phyloP scores from a whole-genome alignment of 1,284 basidiomycete genomes.

The Volvariella surrecta region DNA sequence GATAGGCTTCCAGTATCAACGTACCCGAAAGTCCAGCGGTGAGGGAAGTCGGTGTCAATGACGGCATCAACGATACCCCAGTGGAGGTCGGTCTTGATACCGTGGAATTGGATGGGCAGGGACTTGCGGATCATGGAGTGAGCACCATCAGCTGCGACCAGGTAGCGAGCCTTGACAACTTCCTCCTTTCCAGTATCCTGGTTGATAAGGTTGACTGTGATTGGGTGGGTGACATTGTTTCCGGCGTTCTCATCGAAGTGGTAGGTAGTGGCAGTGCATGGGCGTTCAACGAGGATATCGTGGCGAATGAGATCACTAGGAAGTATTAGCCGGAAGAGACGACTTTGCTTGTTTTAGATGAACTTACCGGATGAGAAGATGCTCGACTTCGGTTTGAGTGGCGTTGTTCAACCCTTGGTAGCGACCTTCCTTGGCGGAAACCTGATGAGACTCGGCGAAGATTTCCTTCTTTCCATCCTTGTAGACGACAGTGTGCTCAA shows the following conservation, averaged over 20 bases:
- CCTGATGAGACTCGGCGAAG: constrained; percentile 7
- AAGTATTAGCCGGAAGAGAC: constrained; percentile 64
- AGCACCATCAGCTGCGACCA: constrained; percentile 64
- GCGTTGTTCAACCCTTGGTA: constrained; percentile 14
- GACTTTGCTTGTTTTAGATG: constrained; percentile 70
- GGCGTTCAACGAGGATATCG: constrained; percentile 50
- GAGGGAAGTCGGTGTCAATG: constrained; percentile 72
- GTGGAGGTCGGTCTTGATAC: constrained; percentile 71
- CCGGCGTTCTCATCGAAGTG: constrained; percentile 34
- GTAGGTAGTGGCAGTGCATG: constrained; percentile 45
- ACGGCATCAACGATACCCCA: constrained; percentile 76
- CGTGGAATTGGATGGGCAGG: constrained; percentile 67
- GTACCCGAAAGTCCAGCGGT: constrained; percentile 22
- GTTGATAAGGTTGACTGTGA: constrained; percentile 22
- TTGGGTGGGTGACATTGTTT: constrained; percentile 24
- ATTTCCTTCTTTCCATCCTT: constrained; percentile 9
- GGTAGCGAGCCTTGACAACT: constrained; percentile 47
- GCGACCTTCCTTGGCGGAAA: constrained; percentile 6
- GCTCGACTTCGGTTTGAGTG: background rate
- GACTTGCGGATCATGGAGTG: constrained; percentile 76
- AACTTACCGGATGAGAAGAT: constrained; percentile 26
- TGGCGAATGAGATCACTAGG: constrained; percentile 28
- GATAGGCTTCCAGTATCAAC: background rate
- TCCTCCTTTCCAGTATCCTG: constrained; percentile 29
- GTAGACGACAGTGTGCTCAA: constrained; percentile 49